Base-by-base conservation (phyloP, 176 grass and related monocot species). In the Oryza nivara region DNA sequence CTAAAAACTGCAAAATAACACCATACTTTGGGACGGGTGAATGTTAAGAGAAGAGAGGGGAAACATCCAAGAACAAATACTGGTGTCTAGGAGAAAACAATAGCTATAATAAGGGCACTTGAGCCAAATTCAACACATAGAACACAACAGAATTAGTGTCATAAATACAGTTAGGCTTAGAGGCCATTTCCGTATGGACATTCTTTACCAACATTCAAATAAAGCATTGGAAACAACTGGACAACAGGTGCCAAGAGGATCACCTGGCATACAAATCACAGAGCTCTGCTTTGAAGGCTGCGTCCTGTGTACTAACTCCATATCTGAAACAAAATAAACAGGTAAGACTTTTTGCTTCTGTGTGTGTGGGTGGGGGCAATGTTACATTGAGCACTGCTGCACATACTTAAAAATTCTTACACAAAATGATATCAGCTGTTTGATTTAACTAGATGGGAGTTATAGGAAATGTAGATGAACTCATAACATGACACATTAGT, bases 211-310 rank as follows among this genome's bases (percentile, higher is more conserved):
- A 44, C 78, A 22, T 65, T 79, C 58, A 82, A 22, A 83, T 63
- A 63, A 23, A 75, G 43, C 68, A 79, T 43, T 15, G 11, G 40
- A 32, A 67, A 32, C 36, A 82, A 28, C 10, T 68, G 32, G 70
- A 84, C 51, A 78, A 12, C 38, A n/a, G 19, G 9, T 44, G 44
- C 54, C 67, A 74, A 89, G 34, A 88, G 70, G 13, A 72, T 87
- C 48, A 98, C 93, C 91, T 90, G 70, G 63, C 80, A 80, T 95
- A 98, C 78, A 98, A 88, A 85, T 95, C 91, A 73, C 85, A 92
- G 72, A 98, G 89, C 93, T 98, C 96, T 45, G 76, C 83, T 90
- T 91, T 98, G 85, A 98, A 95, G 51, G 91, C 88, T 63, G 85
- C 85, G 73, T 95, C 96, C 77, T 98, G 87, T 85, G 90, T 93